Evolutionary conservation across 2,329 filamentous ascomycete species (phyloP).

Genomic region (Tolypocladium album): DNA sequence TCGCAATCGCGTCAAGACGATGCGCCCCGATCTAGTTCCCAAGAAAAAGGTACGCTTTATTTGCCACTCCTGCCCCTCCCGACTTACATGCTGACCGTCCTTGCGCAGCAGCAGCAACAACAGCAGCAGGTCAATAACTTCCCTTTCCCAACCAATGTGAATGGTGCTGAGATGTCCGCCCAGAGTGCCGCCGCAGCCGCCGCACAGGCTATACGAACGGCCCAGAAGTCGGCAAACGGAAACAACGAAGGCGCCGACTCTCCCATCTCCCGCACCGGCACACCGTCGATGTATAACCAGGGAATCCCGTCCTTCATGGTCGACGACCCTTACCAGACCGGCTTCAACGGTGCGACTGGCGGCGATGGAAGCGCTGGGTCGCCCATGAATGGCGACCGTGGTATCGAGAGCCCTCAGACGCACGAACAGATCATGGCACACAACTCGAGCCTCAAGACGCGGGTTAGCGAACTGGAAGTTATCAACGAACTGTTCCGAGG

Average conservation of each 20-base stretch:
- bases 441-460: slow-evolving; percentile 84
- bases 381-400: slow-evolving; percentile 46
- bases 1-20: slow-evolving; percentile 92
- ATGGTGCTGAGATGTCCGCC: slow-evolving; percentile 46
- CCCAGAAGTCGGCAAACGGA: slow-evolving; percentile 63
- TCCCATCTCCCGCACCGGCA: slow-evolving; percentile 68
- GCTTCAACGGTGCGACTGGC: slow-evolving; percentile 22
- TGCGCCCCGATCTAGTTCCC: slow-evolving; percentile 63
- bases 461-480: slow-evolving; percentile 88
- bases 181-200: slow-evolving; percentile 45
- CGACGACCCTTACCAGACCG: slow-evolving; percentile 54
- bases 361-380: slow-evolving; percentile 40
- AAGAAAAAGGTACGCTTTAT: slow-evolving; percentile 63
- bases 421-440: slow-evolving; percentile 71
- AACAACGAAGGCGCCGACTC: slow-evolving; percentile 66
- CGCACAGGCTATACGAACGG: slow-evolving; percentile 41
- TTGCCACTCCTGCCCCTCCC: background rate
- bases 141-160: slow-evolving; percentile 31
- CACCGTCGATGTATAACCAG: slow-evolving; percentile 63
- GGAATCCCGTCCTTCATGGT: slow-evolving; percentile 74
- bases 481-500: slow-evolving; percentile 79
- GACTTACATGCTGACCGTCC: background rate
- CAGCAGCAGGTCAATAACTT: slow-evolving; percentile 30
- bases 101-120: slow-evolving; percentile 12
- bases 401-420: slow-evolving; percentile 60